phyloP scores from a whole-genome alignment of 805 yeast genomes.

The Sugiyamaella valdiviana region DNA sequence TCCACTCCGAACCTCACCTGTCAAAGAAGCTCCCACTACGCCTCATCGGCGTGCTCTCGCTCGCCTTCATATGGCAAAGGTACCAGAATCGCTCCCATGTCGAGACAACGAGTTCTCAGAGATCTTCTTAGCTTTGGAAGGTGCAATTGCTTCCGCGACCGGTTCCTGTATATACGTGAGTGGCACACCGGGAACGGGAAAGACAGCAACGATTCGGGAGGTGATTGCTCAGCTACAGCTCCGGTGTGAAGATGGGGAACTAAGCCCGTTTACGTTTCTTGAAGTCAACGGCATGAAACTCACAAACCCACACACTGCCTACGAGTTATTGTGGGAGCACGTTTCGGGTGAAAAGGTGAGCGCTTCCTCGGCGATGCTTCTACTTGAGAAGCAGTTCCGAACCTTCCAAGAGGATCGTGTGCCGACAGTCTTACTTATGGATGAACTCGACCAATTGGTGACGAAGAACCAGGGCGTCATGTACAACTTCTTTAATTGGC shows the following conservation, averaged over 20 bases:
- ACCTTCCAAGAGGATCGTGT: conserved; percentile 26
- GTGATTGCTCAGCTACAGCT: conserved; percentile 63
- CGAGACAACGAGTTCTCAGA: conserved; percentile 76
- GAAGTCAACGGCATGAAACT: conserved; percentile 91
- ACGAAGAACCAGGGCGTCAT: conserved; percentile 76
- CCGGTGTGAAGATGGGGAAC: conserved; percentile 34
- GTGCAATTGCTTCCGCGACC: conserved; percentile 59
- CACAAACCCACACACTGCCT: conserved; percentile 70
- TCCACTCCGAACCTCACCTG: conserved; percentile 9
- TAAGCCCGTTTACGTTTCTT: conserved; percentile 56
- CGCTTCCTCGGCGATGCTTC: conserved; percentile 56
- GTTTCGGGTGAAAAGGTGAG: conserved; percentile 50
- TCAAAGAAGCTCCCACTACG: conserved; percentile 7
- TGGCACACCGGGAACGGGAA: conserved; percentile 98
- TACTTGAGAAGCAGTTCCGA: conserved; percentile 65
- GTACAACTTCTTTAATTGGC: conserved; percentile 98
- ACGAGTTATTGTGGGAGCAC: conserved; percentile 75
- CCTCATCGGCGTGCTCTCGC: conserved; percentile 29
- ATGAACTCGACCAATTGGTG: conserved; percentile 89
- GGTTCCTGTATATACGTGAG: conserved; percentile 87
- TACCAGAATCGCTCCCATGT: conserved; percentile 62
- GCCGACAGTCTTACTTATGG: conserved; percentile 76
- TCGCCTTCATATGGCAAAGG: conserved; percentile 32
- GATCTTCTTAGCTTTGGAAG: conserved; percentile 60
- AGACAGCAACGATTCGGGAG: conserved; percentile 87